Conservation (phyloP, 2,329 filamentous ascomycete genomes). For the Colletotrichum brevisporum region DNA sequence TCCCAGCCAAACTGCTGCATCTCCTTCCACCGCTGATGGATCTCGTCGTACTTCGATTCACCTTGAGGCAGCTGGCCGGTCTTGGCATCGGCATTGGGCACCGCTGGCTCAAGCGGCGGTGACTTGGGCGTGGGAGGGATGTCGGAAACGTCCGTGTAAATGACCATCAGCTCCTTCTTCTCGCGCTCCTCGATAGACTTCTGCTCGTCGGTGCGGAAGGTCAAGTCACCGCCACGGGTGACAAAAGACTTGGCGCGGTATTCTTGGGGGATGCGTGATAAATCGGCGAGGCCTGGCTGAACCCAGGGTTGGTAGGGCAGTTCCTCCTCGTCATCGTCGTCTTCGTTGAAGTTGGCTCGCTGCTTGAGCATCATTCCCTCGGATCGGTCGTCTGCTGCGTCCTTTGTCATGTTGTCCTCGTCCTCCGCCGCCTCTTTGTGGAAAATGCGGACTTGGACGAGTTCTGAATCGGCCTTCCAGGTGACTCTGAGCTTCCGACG, state of each 20-base stretch:
- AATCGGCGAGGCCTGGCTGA: slow-evolving; percentile 62
- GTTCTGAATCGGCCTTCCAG: slow-evolving; percentile 77
- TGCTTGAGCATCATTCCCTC: slow-evolving; percentile 79
- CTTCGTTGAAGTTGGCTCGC: slow-evolving; percentile 61
- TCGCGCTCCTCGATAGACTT: slow-evolving; percentile 70
- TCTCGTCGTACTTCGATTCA: slow-evolving; percentile 61
- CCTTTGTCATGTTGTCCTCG: slow-evolving; percentile 76
- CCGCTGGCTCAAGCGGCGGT: slow-evolving; percentile 55
- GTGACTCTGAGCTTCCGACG: slow-evolving; percentile 78
- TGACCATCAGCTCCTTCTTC: slow-evolving; percentile 71
- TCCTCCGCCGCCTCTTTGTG: slow-evolving; percentile 81
- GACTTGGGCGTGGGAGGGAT: slow-evolving; percentile 71
- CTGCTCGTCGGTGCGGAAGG: slow-evolving; percentile 69
- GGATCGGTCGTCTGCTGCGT: slow-evolving; percentile 79
- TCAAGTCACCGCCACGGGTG: slow-evolving; percentile 67
- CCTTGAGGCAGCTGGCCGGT: slow-evolving; percentile 55
- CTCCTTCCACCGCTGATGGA: slow-evolving; percentile 65
- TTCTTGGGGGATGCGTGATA: slow-evolving; percentile 61
- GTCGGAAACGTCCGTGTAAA: slow-evolving; percentile 68
- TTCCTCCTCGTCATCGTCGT: slow-evolving; percentile 71
- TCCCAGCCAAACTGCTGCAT: slow-evolving; percentile 59
- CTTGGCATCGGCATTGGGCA: slow-evolving; percentile 45
- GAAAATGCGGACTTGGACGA: slow-evolving; percentile 78
- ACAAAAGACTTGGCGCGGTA: slow-evolving; percentile 63
- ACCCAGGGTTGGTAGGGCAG: slow-evolving; percentile 67